phyloP scores from a whole-genome alignment of 768 basidiomycete genomes.

The Neoboletus subvelutipes region DNA sequence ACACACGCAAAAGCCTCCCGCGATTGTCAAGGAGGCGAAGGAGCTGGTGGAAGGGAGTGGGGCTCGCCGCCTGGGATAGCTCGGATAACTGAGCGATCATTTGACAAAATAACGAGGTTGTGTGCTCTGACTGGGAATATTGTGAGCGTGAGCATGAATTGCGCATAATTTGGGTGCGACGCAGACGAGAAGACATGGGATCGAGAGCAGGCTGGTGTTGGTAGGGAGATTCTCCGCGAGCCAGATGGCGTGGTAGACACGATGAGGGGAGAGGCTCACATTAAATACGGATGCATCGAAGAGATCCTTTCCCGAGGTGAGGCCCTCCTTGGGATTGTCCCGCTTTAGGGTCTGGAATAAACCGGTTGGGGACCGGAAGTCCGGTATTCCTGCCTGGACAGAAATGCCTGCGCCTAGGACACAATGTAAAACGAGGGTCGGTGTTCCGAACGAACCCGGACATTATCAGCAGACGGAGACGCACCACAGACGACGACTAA shows the following conservation, averaged over 20 bases:
- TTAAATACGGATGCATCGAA: constrained; percentile 91
- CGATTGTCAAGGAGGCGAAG: constrained; percentile 74
- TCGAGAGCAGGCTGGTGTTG: not conserved
- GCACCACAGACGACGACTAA: constrained; percentile 86
- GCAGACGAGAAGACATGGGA: not conserved
- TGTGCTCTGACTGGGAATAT: constrained; percentile 60
- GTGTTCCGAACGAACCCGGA: constrained; percentile 9
- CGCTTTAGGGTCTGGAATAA: constrained; percentile 76
- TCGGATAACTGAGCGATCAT: constrained; percentile 85
- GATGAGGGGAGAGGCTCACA: constrained; percentile 42
- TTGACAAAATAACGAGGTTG: constrained; percentile 77
- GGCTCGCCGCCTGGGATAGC: constrained; percentile 67
- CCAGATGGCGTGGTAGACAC: constrained; percentile 5
- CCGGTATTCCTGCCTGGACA: constrained; percentile 84
- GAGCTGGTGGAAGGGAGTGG: constrained; percentile 78
- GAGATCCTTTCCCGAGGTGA: constrained; percentile 80
- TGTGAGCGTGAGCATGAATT: constrained; percentile 28
- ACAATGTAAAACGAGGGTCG: not conserved
- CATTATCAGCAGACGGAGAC: constrained; percentile 31
- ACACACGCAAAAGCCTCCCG: constrained; percentile 77
- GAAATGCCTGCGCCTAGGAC: constrained; percentile 81
- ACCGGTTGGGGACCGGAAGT: constrained; percentile 81
- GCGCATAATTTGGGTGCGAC: constrained; percentile 1
- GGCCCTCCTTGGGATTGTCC: constrained; percentile 69
- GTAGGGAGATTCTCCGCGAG: not conserved